Base-by-base conservation (phyloP, 2,329 filamentous ascomycete species). In the Pseudogymnoascus sp. region DNA sequence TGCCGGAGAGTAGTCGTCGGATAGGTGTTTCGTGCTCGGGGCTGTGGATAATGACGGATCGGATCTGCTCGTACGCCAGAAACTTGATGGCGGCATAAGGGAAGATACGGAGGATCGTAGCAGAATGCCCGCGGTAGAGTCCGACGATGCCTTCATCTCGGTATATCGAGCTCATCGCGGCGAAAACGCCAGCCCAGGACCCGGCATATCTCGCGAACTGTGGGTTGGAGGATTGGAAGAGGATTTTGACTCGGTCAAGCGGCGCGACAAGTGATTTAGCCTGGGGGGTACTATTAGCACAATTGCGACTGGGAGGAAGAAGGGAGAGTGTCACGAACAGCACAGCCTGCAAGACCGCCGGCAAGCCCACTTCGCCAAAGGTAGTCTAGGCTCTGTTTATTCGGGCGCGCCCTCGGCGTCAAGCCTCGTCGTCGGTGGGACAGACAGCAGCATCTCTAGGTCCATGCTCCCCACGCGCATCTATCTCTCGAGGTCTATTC, bases 21-120 rank as follows among this genome's bases (percentile, higher is more conserved):
- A 89, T 75, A 1, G 89, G 83, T 0, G 93, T 97, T 74, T 99
- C 95, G 63, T 96, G 82, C 5, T 87, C 79, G 60, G 81, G 84
- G 38, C 77, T 79, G 1, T 83, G 84, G 65, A 99, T 97, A 33
- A 97, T 72, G 12, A 87, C 71, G 11, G 88, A 85, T 64, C 95
- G 90, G 67, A 97, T 91, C 76, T 99, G 95, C 75, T 99, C 95
- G 78, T 99, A 99, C 52, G 93, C 93, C 43, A 99, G 84, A 72
- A 99, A 99, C 73, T 99, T 99, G 76, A 97, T 96, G 52, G 90
- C 93, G 14, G 93, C 95, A 75, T 99, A 99, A 5, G 95, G 95
- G 70, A 97, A 99, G 66, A 99, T 96, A 67, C 95, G 88, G 61
- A 97, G 81, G 2, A 99, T 80, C 0, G 95, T 99, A 2, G 93